phyloP scores from a whole-genome alignment of 495 filamentous ascomycete species.

The Hypoxylon fuscum region DNA sequence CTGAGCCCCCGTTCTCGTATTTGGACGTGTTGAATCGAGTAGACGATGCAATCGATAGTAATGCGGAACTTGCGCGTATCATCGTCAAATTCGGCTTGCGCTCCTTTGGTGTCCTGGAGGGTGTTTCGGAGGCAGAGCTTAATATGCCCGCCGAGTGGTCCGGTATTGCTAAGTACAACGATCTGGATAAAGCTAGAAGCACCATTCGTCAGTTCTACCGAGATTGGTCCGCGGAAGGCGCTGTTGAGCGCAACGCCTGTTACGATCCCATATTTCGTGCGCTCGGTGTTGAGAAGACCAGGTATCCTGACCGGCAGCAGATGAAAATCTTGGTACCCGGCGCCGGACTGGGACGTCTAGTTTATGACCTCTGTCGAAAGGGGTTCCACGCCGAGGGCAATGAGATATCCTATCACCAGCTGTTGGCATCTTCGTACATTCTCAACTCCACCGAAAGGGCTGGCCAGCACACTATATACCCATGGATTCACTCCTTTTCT shows the following conservation, averaged over 20 bases:
- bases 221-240: slow-evolving; percentile 89
- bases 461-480: slow-evolving; percentile 73
- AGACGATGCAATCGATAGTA: slow-evolving; percentile 88
- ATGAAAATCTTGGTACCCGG: slow-evolving; percentile 79
- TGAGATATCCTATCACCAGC: slow-evolving; percentile 93
- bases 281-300: slow-evolving; percentile 65
- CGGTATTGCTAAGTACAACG: slow-evolving; percentile 68
- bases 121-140: slow-evolving; percentile 28
- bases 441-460: slow-evolving; percentile 67
- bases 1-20: slow-evolving; percentile 81
- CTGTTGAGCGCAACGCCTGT: slow-evolving; percentile 74
- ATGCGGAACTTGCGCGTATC: slow-evolving; percentile 80
- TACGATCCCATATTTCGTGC: slow-evolving; percentile 75
- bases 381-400: slow-evolving; percentile 88
- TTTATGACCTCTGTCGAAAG: slow-evolving; percentile 79
- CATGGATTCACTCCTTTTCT: slow-evolving; percentile 82
- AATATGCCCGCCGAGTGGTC: slow-evolving; percentile 64
- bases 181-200: slow-evolving; percentile 89
- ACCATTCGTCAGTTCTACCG: slow-evolving; percentile 93
- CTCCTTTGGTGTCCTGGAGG: slow-evolving; percentile 64
- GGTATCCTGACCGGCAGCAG: slow-evolving; percentile 8
- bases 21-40: slow-evolving; percentile 77
- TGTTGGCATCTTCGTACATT: slow-evolving; percentile 86
- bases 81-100: slow-evolving; percentile 74
- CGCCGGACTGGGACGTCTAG: slow-evolving; percentile 79